Evolutionary conservation across 2,329 filamentous ascomycete genomes (phyloP).

Genomic region (Calonectria multiphialidica): DNA sequence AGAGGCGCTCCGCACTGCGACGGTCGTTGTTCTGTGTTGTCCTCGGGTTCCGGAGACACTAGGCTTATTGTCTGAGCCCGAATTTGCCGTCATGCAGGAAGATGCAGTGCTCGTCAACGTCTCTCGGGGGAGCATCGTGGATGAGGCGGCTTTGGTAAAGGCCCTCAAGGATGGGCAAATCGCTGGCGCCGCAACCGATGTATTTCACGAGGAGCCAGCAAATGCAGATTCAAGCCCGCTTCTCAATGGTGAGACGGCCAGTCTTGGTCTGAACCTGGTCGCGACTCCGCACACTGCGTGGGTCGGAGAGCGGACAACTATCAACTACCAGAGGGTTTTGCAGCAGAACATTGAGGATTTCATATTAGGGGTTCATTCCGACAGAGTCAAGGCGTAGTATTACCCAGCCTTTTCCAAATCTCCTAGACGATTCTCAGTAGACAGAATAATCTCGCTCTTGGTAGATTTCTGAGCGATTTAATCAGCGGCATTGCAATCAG

Average conservation of each 20-base stretch:
- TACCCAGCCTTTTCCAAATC: too few relatives aligned
- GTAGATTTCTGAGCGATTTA: too few relatives aligned
- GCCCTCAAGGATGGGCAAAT: slow-evolving; percentile 19
- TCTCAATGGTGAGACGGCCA: neutral
- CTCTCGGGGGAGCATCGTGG: slow-evolving; percentile 16
- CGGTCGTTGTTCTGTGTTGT: neutral
- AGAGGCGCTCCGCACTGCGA: neutral
- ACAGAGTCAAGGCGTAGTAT: neutral
- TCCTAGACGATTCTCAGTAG: too few relatives aligned
- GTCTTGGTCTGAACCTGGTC: slow-evolving; percentile 8
- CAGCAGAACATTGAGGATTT: slow-evolving; percentile 19
- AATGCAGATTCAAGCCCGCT: slow-evolving; percentile 2
- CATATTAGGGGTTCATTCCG: neutral
- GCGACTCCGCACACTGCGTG: slow-evolving; percentile 16
- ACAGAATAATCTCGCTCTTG: too few relatives aligned
- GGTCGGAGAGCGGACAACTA: slow-evolving; percentile 2
- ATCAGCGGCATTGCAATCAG: too few relatives aligned
- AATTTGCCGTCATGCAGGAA: neutral
- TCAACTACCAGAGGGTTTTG: slow-evolving; percentile 14
- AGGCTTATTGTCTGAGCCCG: neutral
- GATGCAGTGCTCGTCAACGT: slow-evolving; percentile 25
- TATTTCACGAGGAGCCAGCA: slow-evolving; percentile 19
- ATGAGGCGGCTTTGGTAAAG: slow-evolving; percentile 12
- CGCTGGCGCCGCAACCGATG: slow-evolving; percentile 20
- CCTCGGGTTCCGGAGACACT: slow-evolving; percentile 7